These are phyloP conservation scores for Cornus suecica DNA, from an alignment of 148 eudicot genomes.

Conservation along the genomic window DNA sequence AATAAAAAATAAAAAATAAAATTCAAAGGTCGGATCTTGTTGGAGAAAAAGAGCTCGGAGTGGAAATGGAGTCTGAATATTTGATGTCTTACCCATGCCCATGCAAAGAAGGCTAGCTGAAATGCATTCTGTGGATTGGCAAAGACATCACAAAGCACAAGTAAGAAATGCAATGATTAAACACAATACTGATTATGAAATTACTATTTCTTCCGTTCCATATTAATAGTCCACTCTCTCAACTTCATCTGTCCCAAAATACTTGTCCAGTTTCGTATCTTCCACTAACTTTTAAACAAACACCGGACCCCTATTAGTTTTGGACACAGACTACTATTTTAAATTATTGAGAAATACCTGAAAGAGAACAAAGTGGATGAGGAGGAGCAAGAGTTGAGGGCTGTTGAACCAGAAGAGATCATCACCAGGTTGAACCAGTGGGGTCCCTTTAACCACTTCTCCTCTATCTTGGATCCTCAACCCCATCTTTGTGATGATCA, in stretches of 20 bases:
- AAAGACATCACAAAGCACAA: neutral
- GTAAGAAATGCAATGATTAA: neutral
- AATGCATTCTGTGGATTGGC: constrained; percentile 32
- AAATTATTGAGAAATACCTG: constrained; percentile 34
- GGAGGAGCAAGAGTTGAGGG: constrained; percentile 42
- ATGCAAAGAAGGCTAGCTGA: constrained; percentile 37
- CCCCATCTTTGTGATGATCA: constrained; percentile 50
- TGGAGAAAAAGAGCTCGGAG: neutral
- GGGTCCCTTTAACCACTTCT: constrained; percentile 37
- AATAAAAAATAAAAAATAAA: neutral
- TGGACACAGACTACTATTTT: too few species aligned
- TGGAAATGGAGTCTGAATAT: neutral
- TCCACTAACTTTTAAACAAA: too few species aligned
- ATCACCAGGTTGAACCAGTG: constrained; percentile 45
- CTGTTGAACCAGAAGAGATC: constrained; percentile 53
- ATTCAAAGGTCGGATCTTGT: neutral
- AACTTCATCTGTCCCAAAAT: too few species aligned
- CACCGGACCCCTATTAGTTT: too few species aligned
- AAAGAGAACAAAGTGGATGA: constrained; percentile 50
- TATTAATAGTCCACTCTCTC: too few species aligned
- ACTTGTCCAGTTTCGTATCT: too few species aligned
- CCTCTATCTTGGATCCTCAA: constrained; percentile 41
- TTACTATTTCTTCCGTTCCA: neutral
- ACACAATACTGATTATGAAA: neutral
- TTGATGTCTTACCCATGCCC: constrained; percentile 29